Base-by-base conservation (phyloP, 345 rosid genomes). In the Sisymbrium irio region DNA sequence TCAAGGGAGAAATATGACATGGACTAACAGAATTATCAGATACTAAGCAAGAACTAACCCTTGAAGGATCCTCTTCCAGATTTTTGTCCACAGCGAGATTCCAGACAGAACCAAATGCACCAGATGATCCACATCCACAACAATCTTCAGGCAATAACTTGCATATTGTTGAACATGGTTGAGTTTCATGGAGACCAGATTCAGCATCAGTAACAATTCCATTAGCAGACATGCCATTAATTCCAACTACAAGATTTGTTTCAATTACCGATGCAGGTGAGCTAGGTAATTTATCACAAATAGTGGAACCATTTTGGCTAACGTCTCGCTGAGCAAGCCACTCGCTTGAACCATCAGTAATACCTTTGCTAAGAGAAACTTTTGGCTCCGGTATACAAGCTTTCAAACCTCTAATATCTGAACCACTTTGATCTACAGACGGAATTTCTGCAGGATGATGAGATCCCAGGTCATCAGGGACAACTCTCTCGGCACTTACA, bases 401-500 rank as follows among this genome's bases (percentile, higher is more conserved):
- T 27, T 30, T 50, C 60, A 75, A 77, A 75, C 78, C 75, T 63
- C 65, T 45, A 62, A 39, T 53, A 14, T 42, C 44, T 22, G 73
- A 73, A 77, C 33, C 60, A 60, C 55, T 39, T 42, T 68, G 57
- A 53, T 62, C 50, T 12, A 40, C 41, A 40, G 22, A 49, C 37
- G 78, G 73, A 58, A 39, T 39, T 42, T 78, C 80, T 44, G 75
- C 57, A 73, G 76, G 75, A 66, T 42, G 67, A 76, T 62, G 39
- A 74, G 83, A 77, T 62, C 67, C 73, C 15, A 81, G 60, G 65
- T 84, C 71, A 75, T 70, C 80, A 58, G 61, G 73, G 27, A 72
- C 74, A 36, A 82, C 30, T 70, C 27, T 74, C 67, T 66, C 65
- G 41, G 45, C 22, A 80, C 71, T 76, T 54, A 47, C 70, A 76